Conservation (phyloP, 2,329 filamentous ascomycete genomes). For the Trichoderma brevicompactum region DNA sequence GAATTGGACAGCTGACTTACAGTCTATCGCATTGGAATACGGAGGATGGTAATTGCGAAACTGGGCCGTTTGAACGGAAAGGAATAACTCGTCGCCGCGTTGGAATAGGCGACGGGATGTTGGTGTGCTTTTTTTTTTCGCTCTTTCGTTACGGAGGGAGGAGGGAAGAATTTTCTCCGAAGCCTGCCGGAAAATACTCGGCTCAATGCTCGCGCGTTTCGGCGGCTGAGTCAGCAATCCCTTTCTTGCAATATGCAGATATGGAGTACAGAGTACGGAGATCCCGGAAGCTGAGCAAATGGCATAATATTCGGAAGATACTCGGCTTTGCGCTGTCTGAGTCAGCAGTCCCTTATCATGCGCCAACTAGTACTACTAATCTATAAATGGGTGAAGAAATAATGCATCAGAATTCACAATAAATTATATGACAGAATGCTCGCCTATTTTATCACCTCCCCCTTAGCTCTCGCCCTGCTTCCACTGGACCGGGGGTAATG, state of each 20-base stretch:
- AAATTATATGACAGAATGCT: no score
- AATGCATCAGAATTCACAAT: no score
- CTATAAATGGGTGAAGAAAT: no score
- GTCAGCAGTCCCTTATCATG: constrained; percentile 1
- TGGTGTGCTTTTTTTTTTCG: constrained; percentile 43
- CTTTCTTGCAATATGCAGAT: not conserved
- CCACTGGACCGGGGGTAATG: constrained; percentile 20
- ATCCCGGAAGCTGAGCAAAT: not conserved
- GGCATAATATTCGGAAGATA: not conserved
- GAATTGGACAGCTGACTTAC: constrained; percentile 40
- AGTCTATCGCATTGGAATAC: constrained; percentile 39
- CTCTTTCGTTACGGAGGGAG: constrained; percentile 30
- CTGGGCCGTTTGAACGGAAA: constrained; percentile 50
- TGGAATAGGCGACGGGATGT: constrained; percentile 35
- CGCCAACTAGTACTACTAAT: no score
- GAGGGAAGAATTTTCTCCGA: constrained; percentile 45
- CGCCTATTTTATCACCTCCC: no score
- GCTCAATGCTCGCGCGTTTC: not conserved
- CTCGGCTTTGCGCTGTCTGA: not conserved
- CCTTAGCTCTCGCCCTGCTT: constrained; percentile 9
- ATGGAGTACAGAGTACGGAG: no score
- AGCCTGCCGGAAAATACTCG: constrained; percentile 32
- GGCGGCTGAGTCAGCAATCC: not conserved
- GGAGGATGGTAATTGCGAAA: constrained; percentile 51
- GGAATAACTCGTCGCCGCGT: constrained; percentile 51